phyloP scores from a whole-genome alignment of 1,284 basidiomycete species.

The Sutorius eximius region DNA sequence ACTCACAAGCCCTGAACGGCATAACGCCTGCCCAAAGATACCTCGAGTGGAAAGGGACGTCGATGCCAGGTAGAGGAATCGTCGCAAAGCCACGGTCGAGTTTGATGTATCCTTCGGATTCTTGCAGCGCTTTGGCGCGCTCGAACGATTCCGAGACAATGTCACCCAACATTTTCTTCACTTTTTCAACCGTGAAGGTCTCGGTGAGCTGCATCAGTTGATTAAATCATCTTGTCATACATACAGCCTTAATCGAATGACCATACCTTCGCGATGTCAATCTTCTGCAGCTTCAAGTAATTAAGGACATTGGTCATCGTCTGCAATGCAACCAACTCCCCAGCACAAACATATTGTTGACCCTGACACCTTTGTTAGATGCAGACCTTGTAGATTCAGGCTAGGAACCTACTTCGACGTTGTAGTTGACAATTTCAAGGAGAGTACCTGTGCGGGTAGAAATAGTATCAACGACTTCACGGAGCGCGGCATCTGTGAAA shows the following conservation, averaged over 20 bases:
- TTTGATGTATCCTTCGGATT: slow-evolving; percentile 85
- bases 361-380: slow-evolving; percentile 47
- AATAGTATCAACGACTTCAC: slow-evolving; percentile 94
- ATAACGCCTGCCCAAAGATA: slow-evolving; percentile 99
- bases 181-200: slow-evolving; percentile 81
- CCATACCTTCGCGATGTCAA: slow-evolving; percentile 88
- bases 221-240: slow-evolving; percentile 1
- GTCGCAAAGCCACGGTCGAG: slow-evolving; percentile 96
- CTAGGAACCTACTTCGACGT: slow-evolving; percentile 75
- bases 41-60: slow-evolving; percentile 98
- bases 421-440: slow-evolving; percentile 96
- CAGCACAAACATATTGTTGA: slow-evolving; percentile 97
- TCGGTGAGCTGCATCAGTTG: slow-evolving; percentile 69
- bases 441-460: slow-evolving; percentile 75
- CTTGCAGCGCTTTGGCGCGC: slow-evolving; percentile 78
- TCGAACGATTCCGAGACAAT: slow-evolving; percentile 86
- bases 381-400: neutral
- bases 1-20: slow-evolving; percentile 89
- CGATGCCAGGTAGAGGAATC: slow-evolving; percentile 95
- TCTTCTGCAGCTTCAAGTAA: slow-evolving; percentile 95
- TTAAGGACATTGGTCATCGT: slow-evolving; percentile 96
- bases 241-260: neutral
- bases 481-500: slow-evolving; percentile 89
- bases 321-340: slow-evolving; percentile 91
- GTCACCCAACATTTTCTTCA: slow-evolving; percentile 88